Conservation (phyloP, 2,329 filamentous ascomycete species). For the Septoria linicola region DNA sequence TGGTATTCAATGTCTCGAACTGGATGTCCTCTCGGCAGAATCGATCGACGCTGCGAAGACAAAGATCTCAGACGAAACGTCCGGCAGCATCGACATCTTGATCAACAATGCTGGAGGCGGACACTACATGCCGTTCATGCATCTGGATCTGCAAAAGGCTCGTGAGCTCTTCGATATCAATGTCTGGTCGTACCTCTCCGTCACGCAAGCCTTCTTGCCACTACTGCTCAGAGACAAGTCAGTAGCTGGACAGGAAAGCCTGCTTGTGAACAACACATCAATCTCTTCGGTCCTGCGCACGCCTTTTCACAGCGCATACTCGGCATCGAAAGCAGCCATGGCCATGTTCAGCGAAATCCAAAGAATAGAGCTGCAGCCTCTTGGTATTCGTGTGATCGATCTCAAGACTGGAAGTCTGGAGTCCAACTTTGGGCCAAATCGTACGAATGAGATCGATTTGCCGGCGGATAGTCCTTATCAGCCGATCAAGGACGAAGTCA, state of each 20-base stretch:
- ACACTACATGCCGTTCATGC: slow-evolving; percentile 36
- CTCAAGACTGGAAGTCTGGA: slow-evolving; percentile 26
- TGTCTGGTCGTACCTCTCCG: slow-evolving; percentile 34
- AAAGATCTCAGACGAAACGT: slow-evolving; percentile 35
- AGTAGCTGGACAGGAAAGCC: slow-evolving; percentile 22
- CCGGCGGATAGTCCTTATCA: slow-evolving; percentile 16
- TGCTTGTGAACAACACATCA: slow-evolving; percentile 43
- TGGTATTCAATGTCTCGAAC: neutral
- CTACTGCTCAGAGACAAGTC: slow-evolving; percentile 39
- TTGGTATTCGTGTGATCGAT: slow-evolving; percentile 23
- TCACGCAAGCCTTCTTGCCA: slow-evolving; percentile 35
- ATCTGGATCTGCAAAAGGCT: slow-evolving; percentile 29
- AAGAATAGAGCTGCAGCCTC: slow-evolving; percentile 28
- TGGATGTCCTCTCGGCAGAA: slow-evolving; percentile 36
- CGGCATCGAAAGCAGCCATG: slow-evolving; percentile 31
- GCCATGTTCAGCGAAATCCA: slow-evolving; percentile 21
- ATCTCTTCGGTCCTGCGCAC: slow-evolving; percentile 29
- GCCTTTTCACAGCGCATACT: slow-evolving; percentile 35
- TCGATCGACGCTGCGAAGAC: slow-evolving; percentile 32
- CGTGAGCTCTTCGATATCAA: slow-evolving; percentile 38
- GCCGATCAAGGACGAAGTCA: slow-evolving; percentile 15
- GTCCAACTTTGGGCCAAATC: slow-evolving; percentile 18
- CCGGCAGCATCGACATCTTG: slow-evolving; percentile 42
- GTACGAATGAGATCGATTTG: slow-evolving; percentile 9
- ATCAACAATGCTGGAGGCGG: slow-evolving; percentile 51